Evolutionary conservation across 1,284 basidiomycete genomes (phyloP).

Genomic region (Pascua guehoae): DNA sequence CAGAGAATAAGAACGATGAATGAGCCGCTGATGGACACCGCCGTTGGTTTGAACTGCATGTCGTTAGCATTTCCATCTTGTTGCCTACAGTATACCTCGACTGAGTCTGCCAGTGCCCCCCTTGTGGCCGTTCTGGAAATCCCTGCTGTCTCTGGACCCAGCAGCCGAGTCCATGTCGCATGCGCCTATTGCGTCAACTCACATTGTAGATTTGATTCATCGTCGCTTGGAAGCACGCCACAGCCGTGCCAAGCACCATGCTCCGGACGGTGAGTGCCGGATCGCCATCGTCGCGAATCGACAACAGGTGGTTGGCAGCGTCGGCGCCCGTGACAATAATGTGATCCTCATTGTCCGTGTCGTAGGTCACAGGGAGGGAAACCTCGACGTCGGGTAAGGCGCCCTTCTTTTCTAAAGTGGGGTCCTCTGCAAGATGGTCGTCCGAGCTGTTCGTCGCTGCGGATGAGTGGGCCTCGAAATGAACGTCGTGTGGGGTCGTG

Average conservation of each 20-base stretch:
- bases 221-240: constrained; percentile 58
- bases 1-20: constrained; percentile 62
- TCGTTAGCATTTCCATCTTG: background rate
- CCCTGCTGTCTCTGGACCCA: background rate
- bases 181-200: background rate
- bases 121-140: no score
- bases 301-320: constrained; percentile 60
- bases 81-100: background rate
- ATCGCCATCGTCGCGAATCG: constrained; percentile 62
- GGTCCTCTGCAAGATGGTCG: no score
- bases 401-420: no score
- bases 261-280: constrained; percentile 60
- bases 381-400: no score
- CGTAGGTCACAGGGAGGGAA: no score
- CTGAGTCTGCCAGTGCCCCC: no score
- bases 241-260: constrained; percentile 57
- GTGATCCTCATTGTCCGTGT: background rate
- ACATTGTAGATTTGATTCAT: constrained; percentile 21
- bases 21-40: constrained; percentile 56
- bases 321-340: constrained; percentile 53
- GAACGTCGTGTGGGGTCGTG: no score
- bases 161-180: no score
- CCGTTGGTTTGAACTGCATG: constrained; percentile 60
- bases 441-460: no score
- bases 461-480: no score